Percentiles rank a stretch among this genome's conserved stretches.
These are phyloP conservation scores for Spongispora temasekensis DNA, from an alignment of 1,284 basidiomycete genomes.

Conservation along the genomic window DNA sequence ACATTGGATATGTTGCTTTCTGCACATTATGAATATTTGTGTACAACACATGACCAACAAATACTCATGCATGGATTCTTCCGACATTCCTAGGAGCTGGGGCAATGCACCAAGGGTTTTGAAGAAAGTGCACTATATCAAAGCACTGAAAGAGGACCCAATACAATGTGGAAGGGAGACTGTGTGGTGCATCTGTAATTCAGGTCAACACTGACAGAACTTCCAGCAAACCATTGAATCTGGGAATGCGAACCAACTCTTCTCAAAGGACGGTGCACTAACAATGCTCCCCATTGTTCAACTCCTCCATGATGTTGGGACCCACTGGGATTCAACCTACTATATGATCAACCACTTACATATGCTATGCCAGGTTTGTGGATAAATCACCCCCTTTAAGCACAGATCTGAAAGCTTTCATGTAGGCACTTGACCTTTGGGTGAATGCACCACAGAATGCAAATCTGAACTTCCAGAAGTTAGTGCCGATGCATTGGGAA, in stretches of 20 bases:
- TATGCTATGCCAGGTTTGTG: neutral
- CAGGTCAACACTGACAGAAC: neutral
- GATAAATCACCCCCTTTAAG: neutral
- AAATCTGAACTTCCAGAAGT: neutral
- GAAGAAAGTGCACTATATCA: neutral
- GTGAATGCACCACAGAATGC: neutral
- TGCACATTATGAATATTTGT: neutral
- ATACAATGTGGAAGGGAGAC: neutral
- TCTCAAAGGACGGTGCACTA: neutral
- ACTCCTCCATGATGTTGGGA: neutral
- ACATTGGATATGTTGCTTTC: neutral
- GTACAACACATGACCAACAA: neutral
- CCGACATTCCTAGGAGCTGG: neutral
- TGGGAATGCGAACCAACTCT: neutral
- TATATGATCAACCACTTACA: neutral
- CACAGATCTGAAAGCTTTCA: neutral
- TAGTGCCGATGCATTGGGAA: neutral
- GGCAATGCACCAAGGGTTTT: neutral
- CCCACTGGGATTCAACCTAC: neutral
- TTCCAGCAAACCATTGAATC: neutral
- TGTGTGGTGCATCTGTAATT: neutral
- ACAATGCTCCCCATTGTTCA: neutral
- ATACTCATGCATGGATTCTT: neutral
- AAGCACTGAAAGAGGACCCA: neutral
- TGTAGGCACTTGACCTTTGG: neutral